Evolutionary conservation across 2,329 filamentous ascomycete genomes (phyloP), one percentile per base, ranked within the genome.

Genomic region (Penicillium aurantiogriseum): DNA sequence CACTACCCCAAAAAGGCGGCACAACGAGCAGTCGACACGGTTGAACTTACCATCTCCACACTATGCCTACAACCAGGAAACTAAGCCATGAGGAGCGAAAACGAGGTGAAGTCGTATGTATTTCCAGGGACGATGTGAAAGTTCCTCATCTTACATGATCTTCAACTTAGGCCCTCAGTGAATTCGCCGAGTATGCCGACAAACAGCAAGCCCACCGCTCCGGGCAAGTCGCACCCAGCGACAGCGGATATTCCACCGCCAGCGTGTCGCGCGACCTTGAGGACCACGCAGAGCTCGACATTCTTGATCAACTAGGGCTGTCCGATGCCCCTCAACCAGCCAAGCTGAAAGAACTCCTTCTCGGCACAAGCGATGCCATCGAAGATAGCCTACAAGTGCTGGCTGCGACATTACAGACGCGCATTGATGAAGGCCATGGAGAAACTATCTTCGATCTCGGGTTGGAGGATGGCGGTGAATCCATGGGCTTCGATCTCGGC

Each of bases 101-200:
- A 66, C 91, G 90, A 78, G 92, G 92, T 66, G 92, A 97, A 79
- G 86, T 90, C 60, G 91, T 93, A 84, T 59, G 83, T 68, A 4
- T 27, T 9, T 9, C 23, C 4, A 21, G 3, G 4, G 33, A 33
- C 25, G 10, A 39, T 19, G 33, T 44, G 27, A 39, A 27, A 21
- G 21, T 36, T 4, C 44, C 42, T 29, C 39, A n/a, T 53, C 60
- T 65, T 25, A 61, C 55, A 56, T 50, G 27, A 36, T 47, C n/a
- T 25, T 35, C 31, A 35, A 44, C 31, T 35, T 55, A 87, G 85
- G 92, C 93, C 13, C 83, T 99, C 55, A 94, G 90, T 79, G 94
- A 97, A 68, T 99, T 99, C 73, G 92, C 92, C 74, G 94, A 99
- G 70, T 97, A 97, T 70, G 94, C 97, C 64, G 92, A 97, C 75